Conservation (phyloP, 495 filamentous ascomycete genomes). For the Lineolata rhizophorae region DNA sequence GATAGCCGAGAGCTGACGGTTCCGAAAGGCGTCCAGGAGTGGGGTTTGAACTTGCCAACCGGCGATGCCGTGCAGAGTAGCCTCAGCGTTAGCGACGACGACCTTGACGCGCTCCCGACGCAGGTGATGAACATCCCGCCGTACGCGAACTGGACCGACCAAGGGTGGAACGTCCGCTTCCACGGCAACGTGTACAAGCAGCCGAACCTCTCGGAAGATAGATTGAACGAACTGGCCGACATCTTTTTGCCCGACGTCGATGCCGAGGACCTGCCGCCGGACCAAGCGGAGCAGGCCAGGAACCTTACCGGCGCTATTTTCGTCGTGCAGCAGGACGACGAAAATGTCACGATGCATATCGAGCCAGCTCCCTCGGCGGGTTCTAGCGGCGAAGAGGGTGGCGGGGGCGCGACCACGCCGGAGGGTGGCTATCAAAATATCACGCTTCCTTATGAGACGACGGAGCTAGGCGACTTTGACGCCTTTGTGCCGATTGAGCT, state of each 20-base stretch:
- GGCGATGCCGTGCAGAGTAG: slow-evolving; percentile 33
- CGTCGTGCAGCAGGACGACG: slow-evolving; percentile 42
- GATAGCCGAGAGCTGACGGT: slow-evolving; percentile 14
- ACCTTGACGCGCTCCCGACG: slow-evolving; percentile 39
- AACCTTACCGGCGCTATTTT: slow-evolving; percentile 53
- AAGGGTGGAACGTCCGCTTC: slow-evolving; percentile 54
- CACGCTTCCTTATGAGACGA: slow-evolving; percentile 33
- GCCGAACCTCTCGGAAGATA: slow-evolving; percentile 37
- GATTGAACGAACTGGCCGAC: slow-evolving; percentile 43
- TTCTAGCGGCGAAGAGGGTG: slow-evolving; percentile 26
- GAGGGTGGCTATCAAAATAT: slow-evolving; percentile 33
- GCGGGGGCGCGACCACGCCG: slow-evolving; percentile 29
- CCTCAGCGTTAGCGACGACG: slow-evolving; percentile 31
- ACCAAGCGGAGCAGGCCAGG: slow-evolving; percentile 40
- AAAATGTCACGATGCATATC: slow-evolving; percentile 40
- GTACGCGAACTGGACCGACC: slow-evolving; percentile 63
- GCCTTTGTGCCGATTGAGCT: slow-evolving; percentile 35
- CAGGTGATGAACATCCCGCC: slow-evolving; percentile 51
- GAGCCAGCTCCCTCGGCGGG: slow-evolving; percentile 28
- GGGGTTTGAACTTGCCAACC: slow-evolving; percentile 41
- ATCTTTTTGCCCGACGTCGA: slow-evolving; percentile 41
- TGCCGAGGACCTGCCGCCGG: slow-evolving; percentile 32
- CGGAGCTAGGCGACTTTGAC: slow-evolving; percentile 46
- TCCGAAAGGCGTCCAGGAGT: slow-evolving; percentile 43
- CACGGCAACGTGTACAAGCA: slow-evolving; percentile 65